These are phyloP conservation scores for Mycena haematopus DNA, from an alignment of 768 basidiomycete species.

Conservation along the genomic window DNA sequence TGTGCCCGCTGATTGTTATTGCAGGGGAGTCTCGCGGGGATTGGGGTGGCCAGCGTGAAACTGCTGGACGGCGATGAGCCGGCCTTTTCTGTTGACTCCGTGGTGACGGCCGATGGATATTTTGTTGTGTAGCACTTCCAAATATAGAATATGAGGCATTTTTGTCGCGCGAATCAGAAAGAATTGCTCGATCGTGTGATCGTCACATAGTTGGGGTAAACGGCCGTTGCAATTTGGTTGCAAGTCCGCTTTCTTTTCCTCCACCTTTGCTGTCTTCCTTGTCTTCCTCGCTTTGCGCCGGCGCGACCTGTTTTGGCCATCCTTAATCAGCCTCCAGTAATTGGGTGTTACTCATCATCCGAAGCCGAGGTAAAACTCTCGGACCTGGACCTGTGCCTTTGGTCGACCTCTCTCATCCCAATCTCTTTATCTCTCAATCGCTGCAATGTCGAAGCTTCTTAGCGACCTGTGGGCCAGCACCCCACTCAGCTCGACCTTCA, in stretches of 20 bases:
- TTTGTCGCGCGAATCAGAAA: neutral
- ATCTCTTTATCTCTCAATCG: slow-evolving; percentile 4
- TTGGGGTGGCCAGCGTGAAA: slow-evolving; percentile 66
- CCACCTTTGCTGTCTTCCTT: neutral
- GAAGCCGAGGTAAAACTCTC: neutral
- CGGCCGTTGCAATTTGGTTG: neutral
- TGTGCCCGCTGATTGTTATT: slow-evolving; percentile 2
- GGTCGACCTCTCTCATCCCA: neutral
- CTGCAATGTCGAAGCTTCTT: slow-evolving; percentile 31
- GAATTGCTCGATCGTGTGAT: neutral
- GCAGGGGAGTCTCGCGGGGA: slow-evolving; percentile 80
- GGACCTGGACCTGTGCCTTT: slow-evolving; percentile 3
- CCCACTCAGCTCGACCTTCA: slow-evolving; percentile 28
- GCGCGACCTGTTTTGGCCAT: slow-evolving; percentile 16
- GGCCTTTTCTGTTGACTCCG: slow-evolving; percentile 59
- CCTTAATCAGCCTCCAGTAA: slow-evolving; percentile 20
- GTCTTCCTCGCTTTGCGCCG: slow-evolving; percentile 20
- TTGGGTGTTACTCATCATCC: slow-evolving; percentile 21
- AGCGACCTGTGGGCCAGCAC: slow-evolving; percentile 30
- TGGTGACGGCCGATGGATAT: slow-evolving; percentile 63
- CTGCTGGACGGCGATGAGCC: slow-evolving; percentile 49
- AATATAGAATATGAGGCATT: slow-evolving; percentile 11
- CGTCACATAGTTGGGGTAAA: too few relatives aligned
- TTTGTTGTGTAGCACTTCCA: slow-evolving; percentile 50
- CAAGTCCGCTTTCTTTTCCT: neutral